A percentile compares a stretch with the other conserved stretches of the same genome.
Evolutionary conservation across 225 moss, liverwort and hornwort genomes (phyloP).

Genomic region (Bryum argenteum): DNA sequence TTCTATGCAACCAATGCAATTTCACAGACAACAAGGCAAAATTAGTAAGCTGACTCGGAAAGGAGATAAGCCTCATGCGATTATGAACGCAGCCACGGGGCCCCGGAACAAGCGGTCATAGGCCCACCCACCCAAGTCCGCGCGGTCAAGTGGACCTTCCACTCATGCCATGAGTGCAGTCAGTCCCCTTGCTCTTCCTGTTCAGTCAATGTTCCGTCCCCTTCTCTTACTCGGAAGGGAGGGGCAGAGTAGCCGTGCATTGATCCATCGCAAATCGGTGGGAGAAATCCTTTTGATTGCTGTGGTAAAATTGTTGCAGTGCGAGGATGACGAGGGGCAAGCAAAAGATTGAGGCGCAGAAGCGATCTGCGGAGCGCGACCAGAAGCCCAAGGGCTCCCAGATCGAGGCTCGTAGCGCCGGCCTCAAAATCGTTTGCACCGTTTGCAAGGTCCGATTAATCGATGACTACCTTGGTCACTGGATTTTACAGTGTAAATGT

Average conservation of each 20-base stretch:
- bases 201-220: too few relatives aligned
- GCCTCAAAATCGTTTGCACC: constrained; percentile 65
- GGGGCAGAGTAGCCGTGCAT: too few relatives aligned
- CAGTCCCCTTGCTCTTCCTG: too few relatives aligned
- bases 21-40: background rate
- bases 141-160: background rate
- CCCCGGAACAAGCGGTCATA: background rate
- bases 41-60: constrained; percentile 16
- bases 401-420: constrained; percentile 72
- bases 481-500: background rate
- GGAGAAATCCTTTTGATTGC: background rate
- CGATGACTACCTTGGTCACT: background rate
- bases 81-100: background rate
- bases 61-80: constrained; percentile 12
- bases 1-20: too few relatives aligned
- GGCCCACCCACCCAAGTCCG: background rate
- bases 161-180: background rate
- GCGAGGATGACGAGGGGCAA: constrained; percentile 77
- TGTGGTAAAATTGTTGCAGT: background rate
- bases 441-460: constrained; percentile 63
- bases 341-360: constrained; percentile 84
- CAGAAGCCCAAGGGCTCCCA: constrained; percentile 82
- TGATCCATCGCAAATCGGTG: background rate
- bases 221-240: too few relatives aligned
- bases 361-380: constrained; percentile 73